Percentiles rank a stretch among this genome's conserved stretches.
phyloP scores from a whole-genome alignment of 768 basidiomycete genomes.

The Trichaptum fuscoviolaceum region DNA sequence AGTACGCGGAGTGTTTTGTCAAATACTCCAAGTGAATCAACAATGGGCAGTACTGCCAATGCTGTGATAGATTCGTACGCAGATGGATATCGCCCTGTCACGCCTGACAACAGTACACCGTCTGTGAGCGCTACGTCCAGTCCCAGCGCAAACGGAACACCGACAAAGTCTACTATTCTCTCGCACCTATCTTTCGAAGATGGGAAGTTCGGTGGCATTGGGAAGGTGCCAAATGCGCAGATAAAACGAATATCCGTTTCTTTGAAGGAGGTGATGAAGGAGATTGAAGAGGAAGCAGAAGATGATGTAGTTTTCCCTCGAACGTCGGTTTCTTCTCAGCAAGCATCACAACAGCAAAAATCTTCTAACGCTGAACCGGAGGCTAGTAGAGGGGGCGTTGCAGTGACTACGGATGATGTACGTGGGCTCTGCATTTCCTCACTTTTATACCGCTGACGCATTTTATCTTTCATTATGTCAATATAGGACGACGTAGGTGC shows the following conservation, averaged over 20 bases:
- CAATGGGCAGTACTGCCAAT: constrained; percentile 33
- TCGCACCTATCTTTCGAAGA: neutral
- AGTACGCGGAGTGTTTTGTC: constrained; percentile 32
- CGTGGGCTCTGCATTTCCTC: neutral
- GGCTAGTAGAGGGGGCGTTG: neutral
- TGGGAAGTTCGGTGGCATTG: neutral
- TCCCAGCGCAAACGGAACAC: constrained; percentile 35
- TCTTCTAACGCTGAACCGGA: neutral
- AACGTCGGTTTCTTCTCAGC: constrained; percentile 29
- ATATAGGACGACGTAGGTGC: neutral
- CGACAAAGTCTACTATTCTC: constrained; percentile 37
- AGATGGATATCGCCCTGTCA: constrained; percentile 42
- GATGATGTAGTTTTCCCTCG: constrained; percentile 76
- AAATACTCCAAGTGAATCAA: constrained; percentile 42
- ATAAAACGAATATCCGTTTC: constrained; percentile 68
- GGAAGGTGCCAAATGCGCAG: constrained; percentile 44
- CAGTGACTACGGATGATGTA: neutral
- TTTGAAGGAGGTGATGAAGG: constrained; percentile 68
- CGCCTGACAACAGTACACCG: constrained; percentile 47
- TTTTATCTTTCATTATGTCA: neutral
- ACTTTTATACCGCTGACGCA: neutral
- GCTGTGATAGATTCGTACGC: constrained; percentile 27
- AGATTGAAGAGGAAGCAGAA: constrained; percentile 71
- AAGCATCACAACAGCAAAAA: neutral
- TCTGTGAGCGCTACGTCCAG: constrained; percentile 37